Evolutionary conservation across 1,284 basidiomycete species (phyloP).

Genomic region (Microbotryum silenes-acaulis): DNA sequence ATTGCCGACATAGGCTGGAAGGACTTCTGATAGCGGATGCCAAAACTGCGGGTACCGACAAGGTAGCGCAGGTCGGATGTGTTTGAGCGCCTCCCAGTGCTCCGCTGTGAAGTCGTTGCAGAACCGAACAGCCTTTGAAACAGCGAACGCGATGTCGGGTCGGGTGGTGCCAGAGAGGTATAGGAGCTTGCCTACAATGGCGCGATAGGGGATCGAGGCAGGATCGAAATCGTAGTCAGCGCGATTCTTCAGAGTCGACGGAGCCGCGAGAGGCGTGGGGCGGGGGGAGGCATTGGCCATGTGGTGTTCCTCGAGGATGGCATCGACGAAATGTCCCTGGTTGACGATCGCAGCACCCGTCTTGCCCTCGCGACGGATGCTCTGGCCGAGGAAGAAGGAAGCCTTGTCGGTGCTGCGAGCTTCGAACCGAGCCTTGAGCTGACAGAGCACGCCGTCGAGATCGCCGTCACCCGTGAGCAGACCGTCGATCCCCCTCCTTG

Average conservation of each 20-base stretch:
- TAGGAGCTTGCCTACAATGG: constrained; percentile 43
- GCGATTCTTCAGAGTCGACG: constrained; percentile 13
- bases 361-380: neutral
- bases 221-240: constrained; percentile 1
- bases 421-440: neutral
- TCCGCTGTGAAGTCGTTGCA: constrained; percentile 31
- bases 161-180: constrained; percentile 44
- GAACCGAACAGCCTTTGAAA: constrained; percentile 41
- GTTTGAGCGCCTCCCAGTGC: constrained; percentile 45
- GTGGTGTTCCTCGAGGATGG: constrained; percentile 40
- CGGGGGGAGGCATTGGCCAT: constrained; percentile 32
- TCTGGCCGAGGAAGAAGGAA: too few relatives aligned
- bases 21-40: constrained; percentile 31
- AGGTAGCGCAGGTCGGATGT: constrained; percentile 47
- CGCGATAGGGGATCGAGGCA: constrained; percentile 31
- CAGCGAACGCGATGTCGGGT: constrained; percentile 45
- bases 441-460: neutral
- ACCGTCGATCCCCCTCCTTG: neutral
- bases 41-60: constrained; percentile 45
- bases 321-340: constrained; percentile 43
- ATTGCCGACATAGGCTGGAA: neutral
- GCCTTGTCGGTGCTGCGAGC: neutral
- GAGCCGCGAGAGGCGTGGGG: neutral
- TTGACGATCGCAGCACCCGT: constrained; percentile 29
- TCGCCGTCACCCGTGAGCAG: neutral